Base-by-base conservation (phyloP, 1,284 basidiomycete species). In the Chiua sp. region DNA sequence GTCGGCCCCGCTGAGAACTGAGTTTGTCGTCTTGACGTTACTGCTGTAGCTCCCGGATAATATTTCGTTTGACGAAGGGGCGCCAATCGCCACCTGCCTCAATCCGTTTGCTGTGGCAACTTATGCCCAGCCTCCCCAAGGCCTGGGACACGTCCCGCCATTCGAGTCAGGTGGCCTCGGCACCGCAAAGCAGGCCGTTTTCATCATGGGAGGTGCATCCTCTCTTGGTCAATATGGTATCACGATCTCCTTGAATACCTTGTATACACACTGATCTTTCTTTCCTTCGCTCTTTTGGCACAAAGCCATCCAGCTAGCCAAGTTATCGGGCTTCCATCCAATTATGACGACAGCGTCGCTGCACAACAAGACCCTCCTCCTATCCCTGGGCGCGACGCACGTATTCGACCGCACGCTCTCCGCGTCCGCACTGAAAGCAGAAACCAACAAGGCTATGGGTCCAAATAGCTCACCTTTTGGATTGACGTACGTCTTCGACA, bases 41-140 rank as follows among this genome's bases (percentile, higher is more conserved):
- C 15, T 37, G 10, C 22, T 39, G 11, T 59, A 83, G 76, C 70
- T 80, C 13, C 79, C 79, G 1, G 59, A 70, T 7, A 39, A 48
- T 18, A 10, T 57, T n/a, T 77, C 80, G 1, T 81, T 81, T 59
- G 82, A 84, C 18, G 73, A 75, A 64, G 75, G 69, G n/a, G 77
- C 78, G 2, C 70, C 78, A 2, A 63, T 80, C 22, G 63, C 70
- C 7, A 53, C 66, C 4, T 64, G 61, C 44, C 23, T 75, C 48
- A 56, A 52, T 33, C 70, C 72, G 1, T 74, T 76, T 20, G 68
- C 65, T 7, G 57, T 75, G 8, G 73, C 67, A 16, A 62, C 75
- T 8, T 78, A 75, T 55, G 58, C 54, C 5, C 59, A 67, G 39
- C 46, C 46, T 15, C 65, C 70, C 16, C n/a, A 50, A 11, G 71